Conservation (phyloP, 306 rosid species). For the Glycyrrhiza uralensis region DNA sequence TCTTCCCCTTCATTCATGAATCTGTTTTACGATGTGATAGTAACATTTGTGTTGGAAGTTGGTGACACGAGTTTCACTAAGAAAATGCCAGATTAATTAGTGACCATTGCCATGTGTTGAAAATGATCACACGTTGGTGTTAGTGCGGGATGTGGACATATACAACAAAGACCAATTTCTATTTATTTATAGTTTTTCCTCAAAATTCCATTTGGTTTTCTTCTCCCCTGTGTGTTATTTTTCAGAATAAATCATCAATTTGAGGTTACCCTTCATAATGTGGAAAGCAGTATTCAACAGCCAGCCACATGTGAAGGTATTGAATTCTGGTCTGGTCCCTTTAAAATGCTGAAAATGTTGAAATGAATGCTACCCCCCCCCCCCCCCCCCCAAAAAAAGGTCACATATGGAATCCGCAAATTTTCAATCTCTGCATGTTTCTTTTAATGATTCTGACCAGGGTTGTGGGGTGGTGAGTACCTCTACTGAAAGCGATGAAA, state of each 20-base stretch:
- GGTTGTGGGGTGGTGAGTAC: slow-evolving; percentile 9
- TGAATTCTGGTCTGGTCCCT: slow-evolving; percentile 2
- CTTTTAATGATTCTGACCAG: background rate
- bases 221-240: background rate
- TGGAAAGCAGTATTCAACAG: background rate
- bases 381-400: background rate
- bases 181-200: background rate
- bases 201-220: background rate
- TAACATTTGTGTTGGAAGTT: slow-evolving; percentile 34
- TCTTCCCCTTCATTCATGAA: slow-evolving; percentile 20
- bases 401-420: background rate
- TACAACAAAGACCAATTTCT: background rate
- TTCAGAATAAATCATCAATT: slow-evolving; percentile 7
- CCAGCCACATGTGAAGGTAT: slow-evolving; percentile 28
- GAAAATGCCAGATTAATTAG: slow-evolving; percentile 12
- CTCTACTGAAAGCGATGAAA: slow-evolving; percentile 46
- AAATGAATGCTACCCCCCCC: slow-evolving; percentile 17
- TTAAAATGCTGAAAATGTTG: background rate
- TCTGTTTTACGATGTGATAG: slow-evolving; percentile 10
- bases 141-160: slow-evolving; percentile 26
- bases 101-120: slow-evolving; percentile 2
- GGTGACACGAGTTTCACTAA: slow-evolving; percentile 30
- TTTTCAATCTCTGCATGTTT: background rate
- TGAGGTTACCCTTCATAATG: background rate
- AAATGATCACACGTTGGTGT: slow-evolving; percentile 1